Base-by-base conservation (phyloP, 1,284 basidiomycete genomes). In the Ustilago cynodontis region DNA sequence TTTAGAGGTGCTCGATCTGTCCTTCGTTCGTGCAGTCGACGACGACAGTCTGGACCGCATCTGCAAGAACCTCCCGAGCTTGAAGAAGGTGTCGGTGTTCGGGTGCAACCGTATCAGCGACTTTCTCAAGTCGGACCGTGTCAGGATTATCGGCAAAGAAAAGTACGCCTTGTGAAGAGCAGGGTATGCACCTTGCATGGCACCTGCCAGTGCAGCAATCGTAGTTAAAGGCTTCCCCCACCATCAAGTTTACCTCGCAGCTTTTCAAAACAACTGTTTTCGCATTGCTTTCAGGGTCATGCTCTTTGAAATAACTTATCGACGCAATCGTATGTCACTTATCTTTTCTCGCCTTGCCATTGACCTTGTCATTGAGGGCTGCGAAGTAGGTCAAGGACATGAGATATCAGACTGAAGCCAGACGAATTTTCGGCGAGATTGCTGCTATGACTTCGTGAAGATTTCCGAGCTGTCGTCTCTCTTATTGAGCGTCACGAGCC, bases 1-100 rank as follows among this genome's bases (percentile, higher is more conserved):
- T 9, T 81, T 98, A 77, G 87, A 86, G 72, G 88, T 87, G 81
- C 82, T 98, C 37, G 93, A 99, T 82, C 86, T 97, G 7, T 92
- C 94, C 1, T 99, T 94, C 90, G 95, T 95, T 76, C 88, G 96
- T 47, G 89, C 90, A 39, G 89, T 94, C 33, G 92, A 95, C 76
- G 93, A 99, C 85, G 94, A 92, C 81, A 88, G 93, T 1, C 86
- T 98, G 69, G 92, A 93, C 85, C 88, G 87, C 22, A 87, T 94
- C 80, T 84, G 94, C 18, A 47, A 63, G 6, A 67, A 71, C 11
- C 59, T 82, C n/a, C 58, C 57, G 3, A 71, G 58, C 43, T 33
- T 87, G 22, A 69, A 79, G 59, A 71, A 65, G 52, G 59, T 87
- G 26, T 83, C 78, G 55, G 73, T 87, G 16, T 86, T 86, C 55